Base-by-base conservation (phyloP, 2,329 filamentous ascomycete genomes). In the Talaromyces sp. region DNA sequence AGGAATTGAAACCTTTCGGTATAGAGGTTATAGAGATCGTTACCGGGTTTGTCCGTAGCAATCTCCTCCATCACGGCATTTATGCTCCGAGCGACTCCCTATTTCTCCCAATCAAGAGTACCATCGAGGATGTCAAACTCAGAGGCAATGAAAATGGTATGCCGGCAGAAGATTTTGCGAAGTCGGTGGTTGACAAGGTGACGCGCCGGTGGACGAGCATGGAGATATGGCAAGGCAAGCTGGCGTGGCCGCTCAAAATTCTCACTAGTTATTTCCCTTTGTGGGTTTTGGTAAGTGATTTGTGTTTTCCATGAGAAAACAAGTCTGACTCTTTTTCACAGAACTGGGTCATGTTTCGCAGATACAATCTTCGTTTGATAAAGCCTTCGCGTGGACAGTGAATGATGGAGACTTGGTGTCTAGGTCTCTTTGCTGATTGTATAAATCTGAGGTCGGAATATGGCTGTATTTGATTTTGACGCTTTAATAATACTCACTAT, bases 101-200 rank as follows among this genome's bases (percentile, higher is more conserved):
- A 5, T 57, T 47, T 13, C 55, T 57, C 19, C 36, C 55, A n/a
- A 57, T 57, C 33, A 57, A 57, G 55, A 57, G 32, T 15, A 44
- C 32, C 28, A 19, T 66, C 19, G 65, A 66, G 33, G 22, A 61
- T 17, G 60, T 64, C 57, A 66, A 66, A 55, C 61, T 64, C 19
- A 42, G 51, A 15, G 65, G 65, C 10, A 66, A 66, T 52, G 27
- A 15, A 22, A 63, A 66, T 11, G 65, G 65, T n/a, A 66, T 64
- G 65, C 27, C 58, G 32, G 8, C 65, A 13, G n/a, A 60, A 2
- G 61, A 25, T 4, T 66, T 65, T 57, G 65, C 65, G 8, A 52
- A 19, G 8, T 58, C 62, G 6, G 49, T 66, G 1, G 62, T 63
- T 32, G 53, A 25, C 5, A 27, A 57, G 33, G 17, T 57, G 33